Evolutionary conservation across 768 basidiomycete species (phyloP), one percentile per base, ranked within the genome.

Genomic region (Pleurotus tuber-regium): DNA sequence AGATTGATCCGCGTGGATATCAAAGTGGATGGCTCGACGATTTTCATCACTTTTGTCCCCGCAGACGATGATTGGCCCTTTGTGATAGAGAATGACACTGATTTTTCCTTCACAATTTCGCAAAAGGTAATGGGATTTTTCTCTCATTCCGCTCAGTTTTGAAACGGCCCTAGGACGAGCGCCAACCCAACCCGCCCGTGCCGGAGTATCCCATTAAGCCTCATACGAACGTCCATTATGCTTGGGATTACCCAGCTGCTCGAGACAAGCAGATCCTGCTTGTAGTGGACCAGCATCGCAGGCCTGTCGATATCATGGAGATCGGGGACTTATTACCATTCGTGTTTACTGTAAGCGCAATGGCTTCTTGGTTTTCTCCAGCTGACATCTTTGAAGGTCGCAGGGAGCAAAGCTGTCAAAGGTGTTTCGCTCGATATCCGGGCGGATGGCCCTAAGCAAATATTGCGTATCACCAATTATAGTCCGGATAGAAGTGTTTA

Each of bases 201-300:
- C 46, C 29, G 29, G 18, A 28, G 10, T 93, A 94, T 66, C 73
- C 69, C n/a, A 64, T 95, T 2, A 61, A 68, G 4, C 75, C 83
- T 8, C 80, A 77, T 31, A 70, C 79, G 2, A 75, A 70, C 12
- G 64, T 78, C 39, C 71, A 80, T 26, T 99, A 98, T 63, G 89
- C 94, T 4, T 99, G 96, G 96, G 97, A 99, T 62, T 83, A 78
- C 53, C 97, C 97, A 5, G 89, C 93, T 2, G 85, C 86, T 1
- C 73, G 74, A 40, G 85, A 88, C 58, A 98, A 96, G 70, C 85
- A 83, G 56, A 72, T 99, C 21, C 65, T 82, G 29, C 72, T 99
- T 18, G 64, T 66, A 8, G 76, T 85, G 43, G 84, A 84, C 36
- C 78, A 78, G 19, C 69, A 79, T 48, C 80, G 78, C 9, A 80